Conservation (phyloP, 768 basidiomycete genomes). For the Lentinula edodes region DNA sequence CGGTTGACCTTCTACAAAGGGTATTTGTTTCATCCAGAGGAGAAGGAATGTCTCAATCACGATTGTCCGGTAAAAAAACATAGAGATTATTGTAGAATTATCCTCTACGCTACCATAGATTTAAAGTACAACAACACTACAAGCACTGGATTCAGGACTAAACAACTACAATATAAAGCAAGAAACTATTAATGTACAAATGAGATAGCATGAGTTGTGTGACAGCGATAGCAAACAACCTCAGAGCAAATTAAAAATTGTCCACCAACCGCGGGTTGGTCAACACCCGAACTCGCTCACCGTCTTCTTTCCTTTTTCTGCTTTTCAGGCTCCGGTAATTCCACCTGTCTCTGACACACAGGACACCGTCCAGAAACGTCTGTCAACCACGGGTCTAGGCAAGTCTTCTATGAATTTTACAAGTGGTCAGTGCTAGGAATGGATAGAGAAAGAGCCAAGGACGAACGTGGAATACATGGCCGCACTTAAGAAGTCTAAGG, state of each 20-base stretch:
- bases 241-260: no score
- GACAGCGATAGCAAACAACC: no score
- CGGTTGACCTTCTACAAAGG: no score
- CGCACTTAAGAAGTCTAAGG: conserved; percentile 68
- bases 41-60: no score
- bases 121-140: background rate
- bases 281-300: background rate
- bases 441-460: background rate
- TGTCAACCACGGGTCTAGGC: conserved; percentile 84
- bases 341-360: conserved; percentile 74
- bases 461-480: conserved; percentile 88
- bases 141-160: background rate
- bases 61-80: no score
- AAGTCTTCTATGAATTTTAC: conserved; percentile 57
- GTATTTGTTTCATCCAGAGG: no score
- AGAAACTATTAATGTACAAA: no score
- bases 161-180: no score
- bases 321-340: conserved; percentile 33
- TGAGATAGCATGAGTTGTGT: no score
- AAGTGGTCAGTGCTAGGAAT: conserved; percentile 7
- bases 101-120: background rate
- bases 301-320: conserved; percentile 21
- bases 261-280: no score
- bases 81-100: background rate
- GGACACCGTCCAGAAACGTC: conserved; percentile 87